phyloP scores from a whole-genome alignment of 768 basidiomycete species.

The Postia placenta region DNA sequence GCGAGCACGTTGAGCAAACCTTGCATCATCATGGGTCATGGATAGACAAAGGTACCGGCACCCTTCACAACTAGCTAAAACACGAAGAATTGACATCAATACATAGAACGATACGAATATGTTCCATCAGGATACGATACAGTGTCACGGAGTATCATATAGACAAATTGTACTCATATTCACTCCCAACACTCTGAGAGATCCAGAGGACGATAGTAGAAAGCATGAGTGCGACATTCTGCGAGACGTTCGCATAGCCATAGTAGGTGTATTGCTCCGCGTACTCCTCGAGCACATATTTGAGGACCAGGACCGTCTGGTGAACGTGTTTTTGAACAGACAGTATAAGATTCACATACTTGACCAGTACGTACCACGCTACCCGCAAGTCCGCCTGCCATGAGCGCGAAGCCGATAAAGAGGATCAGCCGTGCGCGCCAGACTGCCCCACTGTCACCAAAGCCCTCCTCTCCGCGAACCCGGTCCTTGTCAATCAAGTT shows the following conservation, averaged over 20 bases:
- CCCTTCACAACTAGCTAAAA: too few relatives aligned
- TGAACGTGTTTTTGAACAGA: not conserved
- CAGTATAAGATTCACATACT: not conserved
- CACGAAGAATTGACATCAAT: too few relatives aligned
- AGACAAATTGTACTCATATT: slow-evolving; percentile 87
- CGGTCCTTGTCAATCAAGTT: slow-evolving; percentile 94
- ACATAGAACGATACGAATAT: too few relatives aligned
- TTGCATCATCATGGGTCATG: too few relatives aligned
- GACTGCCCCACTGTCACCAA: slow-evolving; percentile 77
- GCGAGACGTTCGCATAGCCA: slow-evolving; percentile 93
- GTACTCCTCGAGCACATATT: slow-evolving; percentile 76
- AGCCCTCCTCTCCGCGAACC: slow-evolving; percentile 71
- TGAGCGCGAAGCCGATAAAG: slow-evolving; percentile 93
- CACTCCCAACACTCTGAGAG: slow-evolving; percentile 76
- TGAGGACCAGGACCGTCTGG: slow-evolving; percentile 84
- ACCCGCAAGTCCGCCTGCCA: slow-evolving; percentile 98
- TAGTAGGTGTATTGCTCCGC: slow-evolving; percentile 79
- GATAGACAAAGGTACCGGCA: too few relatives aligned
- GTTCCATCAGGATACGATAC: not conserved
- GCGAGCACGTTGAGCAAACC: too few relatives aligned
- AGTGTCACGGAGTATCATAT: slow-evolving; percentile 16
- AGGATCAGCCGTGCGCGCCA: slow-evolving; percentile 88
- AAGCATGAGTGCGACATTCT: slow-evolving; percentile 81
- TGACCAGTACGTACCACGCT: slow-evolving; percentile 66
- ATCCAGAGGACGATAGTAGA: slow-evolving; percentile 90